These are phyloP conservation scores for Globisporangium canariense DNA, from an alignment of 352 stramenopile species.

Conservation along the genomic window DNA sequence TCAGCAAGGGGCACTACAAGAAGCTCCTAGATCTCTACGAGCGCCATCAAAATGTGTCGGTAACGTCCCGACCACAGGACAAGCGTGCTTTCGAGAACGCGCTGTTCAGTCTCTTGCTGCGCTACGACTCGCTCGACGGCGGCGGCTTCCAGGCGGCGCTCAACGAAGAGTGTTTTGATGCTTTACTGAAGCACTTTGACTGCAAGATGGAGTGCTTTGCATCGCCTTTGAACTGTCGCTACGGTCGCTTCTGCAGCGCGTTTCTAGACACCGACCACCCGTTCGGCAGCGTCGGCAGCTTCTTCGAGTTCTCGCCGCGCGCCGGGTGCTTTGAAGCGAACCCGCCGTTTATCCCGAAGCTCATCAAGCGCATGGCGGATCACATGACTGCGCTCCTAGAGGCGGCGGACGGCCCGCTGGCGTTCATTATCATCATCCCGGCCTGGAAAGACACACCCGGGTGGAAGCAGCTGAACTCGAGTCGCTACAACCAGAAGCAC, in stretches of 20 bases:
- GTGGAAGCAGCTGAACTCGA: conserved; percentile 77
- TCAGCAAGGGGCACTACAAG: conserved; percentile 77
- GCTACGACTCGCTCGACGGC: conserved; percentile 93
- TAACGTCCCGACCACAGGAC: conserved; percentile 18
- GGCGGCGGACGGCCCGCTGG: conserved; percentile 55
- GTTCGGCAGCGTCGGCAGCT: conserved; percentile 92
- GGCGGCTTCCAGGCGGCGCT: conserved; percentile 91
- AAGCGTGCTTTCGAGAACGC: conserved; percentile 58
- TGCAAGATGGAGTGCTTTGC: conserved; percentile 94
- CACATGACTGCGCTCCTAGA: conserved; percentile 85
- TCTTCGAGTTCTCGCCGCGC: conserved; percentile 91
- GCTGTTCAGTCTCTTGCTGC: conserved; percentile 87
- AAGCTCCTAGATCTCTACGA: conserved; percentile 88
- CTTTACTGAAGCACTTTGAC: conserved; percentile 88
- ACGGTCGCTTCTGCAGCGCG: conserved; percentile 87
- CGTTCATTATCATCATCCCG: conserved; percentile 92
- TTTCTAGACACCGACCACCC: conserved; percentile 84
- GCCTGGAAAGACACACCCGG: conserved; percentile 84
- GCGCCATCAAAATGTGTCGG: conserved; percentile 30
- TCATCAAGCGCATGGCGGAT: conserved; percentile 90
- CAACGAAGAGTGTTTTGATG: conserved; percentile 91
- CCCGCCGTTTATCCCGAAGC: conserved; percentile 91
- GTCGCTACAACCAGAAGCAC: conserved; percentile 71
- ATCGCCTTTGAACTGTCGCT: conserved; percentile 93
- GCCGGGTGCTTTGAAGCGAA: conserved; percentile 92